Conservation (phyloP, 2,329 filamentous ascomycete species). For the Trichophyton benhamiae region DNA sequence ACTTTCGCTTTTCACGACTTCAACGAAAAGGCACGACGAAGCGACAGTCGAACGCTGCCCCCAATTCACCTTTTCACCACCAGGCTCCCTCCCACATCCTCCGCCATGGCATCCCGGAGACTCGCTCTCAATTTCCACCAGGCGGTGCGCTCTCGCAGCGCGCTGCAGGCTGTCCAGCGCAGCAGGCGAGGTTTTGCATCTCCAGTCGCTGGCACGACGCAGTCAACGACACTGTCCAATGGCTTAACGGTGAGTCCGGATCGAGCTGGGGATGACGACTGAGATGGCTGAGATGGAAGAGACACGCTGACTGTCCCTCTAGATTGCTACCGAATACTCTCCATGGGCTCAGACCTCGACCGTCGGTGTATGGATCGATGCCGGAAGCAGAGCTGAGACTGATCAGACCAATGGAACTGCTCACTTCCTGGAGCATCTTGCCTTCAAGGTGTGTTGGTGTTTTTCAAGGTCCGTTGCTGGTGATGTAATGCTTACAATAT, state of each 20-base stretch:
- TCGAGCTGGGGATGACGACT: constrained; percentile 14
- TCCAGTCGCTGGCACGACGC: constrained; percentile 66
- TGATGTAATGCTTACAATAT: constrained; percentile 4
- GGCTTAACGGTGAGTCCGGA: constrained; percentile 64
- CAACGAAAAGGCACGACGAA: constrained; percentile 7
- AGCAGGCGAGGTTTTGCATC: constrained; percentile 83
- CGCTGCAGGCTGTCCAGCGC: constrained; percentile 63
- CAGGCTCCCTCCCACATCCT: constrained; percentile 27
- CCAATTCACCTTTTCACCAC: constrained; percentile 35
- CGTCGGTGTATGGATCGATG: constrained; percentile 98
- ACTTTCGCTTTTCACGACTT: constrained; percentile 29
- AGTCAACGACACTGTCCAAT: constrained; percentile 94
- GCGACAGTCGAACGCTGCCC: constrained; percentile 24
- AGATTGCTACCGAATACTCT: constrained; percentile 97
- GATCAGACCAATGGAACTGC: constrained; percentile 97
- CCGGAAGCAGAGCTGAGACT: constrained; percentile 94
- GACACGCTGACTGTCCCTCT: constrained; percentile 22
- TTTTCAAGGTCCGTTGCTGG: not conserved
- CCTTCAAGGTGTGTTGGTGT: constrained; percentile 70
- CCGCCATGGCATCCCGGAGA: constrained; percentile 85
- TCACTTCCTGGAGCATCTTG: constrained; percentile 98
- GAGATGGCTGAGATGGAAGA: not conserved
- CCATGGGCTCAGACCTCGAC: constrained; percentile 97
- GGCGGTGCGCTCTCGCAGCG: constrained; percentile 76
- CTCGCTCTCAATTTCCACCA: constrained; percentile 89